Base-by-base conservation (phyloP, 2,329 filamentous ascomycete species). In the Phaeosphaeriaceae sp. region DNA sequence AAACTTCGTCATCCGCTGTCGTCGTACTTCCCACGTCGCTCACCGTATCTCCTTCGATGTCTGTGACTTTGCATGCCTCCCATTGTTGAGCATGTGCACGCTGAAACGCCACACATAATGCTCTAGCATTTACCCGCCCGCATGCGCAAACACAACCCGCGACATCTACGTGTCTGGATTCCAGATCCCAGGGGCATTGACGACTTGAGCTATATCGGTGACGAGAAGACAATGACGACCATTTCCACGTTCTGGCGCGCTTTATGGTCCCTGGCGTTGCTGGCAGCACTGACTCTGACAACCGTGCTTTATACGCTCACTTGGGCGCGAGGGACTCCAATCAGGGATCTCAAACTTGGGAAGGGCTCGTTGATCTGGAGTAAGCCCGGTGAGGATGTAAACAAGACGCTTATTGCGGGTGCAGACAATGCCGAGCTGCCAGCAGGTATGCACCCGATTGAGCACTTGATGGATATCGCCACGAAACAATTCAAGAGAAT, bases 361-460 rank as follows among this genome's bases (percentile, higher is more conserved):
- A 25, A 21, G 15, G 44, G 44, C 10, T 36, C 31, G 31, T 11
- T 36, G 31, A 11, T 36, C 13, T 47, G 44, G 44, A 22, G 44
- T 19, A 25, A n/a, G 7, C 10, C 20, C 3, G 20, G 44, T n/a
- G 25, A 47, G 21, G 17, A 52, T 24, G 15, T 19, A 9, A 45
- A 45, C 24, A 33, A 47, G 19, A 53, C 24, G n/a, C n/a, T 19
- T 36, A n/a, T 36, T 15, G 31, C 13, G n/a, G 25, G 33, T 24
- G 36, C 17, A 40, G 17, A n/a, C 19, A 53, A 2, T 36, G 41
- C 40, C 24, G 45, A 46, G 19, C 20, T 50, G 31, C 46, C 47
- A n/a, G 46, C n/a, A 22, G 50, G 46, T 7, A 27, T 20, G 11
- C 78, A 80, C 63, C 76, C 78, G 1, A 79, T 80, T 53, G 74